Evolutionary conservation across 139 green algal genomes (phyloP).

Genomic region (Pedinophyceae sp.): DNA sequence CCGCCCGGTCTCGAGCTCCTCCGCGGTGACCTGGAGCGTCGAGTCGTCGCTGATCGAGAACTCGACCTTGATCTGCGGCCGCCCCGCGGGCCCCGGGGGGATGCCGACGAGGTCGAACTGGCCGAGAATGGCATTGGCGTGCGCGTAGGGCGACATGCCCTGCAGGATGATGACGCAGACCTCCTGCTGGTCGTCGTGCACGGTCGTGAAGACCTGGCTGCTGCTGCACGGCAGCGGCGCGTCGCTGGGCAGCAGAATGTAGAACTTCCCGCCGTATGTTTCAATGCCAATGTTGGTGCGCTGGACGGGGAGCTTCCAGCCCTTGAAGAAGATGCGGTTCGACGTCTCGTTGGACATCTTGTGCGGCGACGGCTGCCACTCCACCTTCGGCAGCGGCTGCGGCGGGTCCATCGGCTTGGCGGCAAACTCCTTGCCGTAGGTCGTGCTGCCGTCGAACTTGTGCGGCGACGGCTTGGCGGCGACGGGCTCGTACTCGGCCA

Average conservation of each 20-base stretch:
- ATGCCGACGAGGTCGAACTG: conserved; percentile 41
- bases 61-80: conserved; percentile 17
- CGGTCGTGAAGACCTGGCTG: conserved; percentile 36
- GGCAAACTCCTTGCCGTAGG: neutral
- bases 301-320: neutral
- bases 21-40: conserved; percentile 6
- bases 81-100: conserved; percentile 13
- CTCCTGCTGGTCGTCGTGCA: conserved; percentile 30
- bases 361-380: neutral
- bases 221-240: neutral
- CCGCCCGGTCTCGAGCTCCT: conserved; percentile 25
- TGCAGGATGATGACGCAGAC: conserved; percentile 36
- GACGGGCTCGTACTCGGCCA: neutral
- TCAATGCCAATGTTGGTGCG: neutral
- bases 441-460: neutral
- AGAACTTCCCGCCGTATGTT: neutral
- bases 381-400: neutral
- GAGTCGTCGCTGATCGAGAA: neutral
- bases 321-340: neutral
- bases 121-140: conserved; percentile 32
- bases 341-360: neutral
- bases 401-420: neutral
- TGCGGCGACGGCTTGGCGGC: neutral
- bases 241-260: neutral
- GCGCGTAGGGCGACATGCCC: conserved; percentile 26